phyloP scores from a whole-genome alignment of 2,329 filamentous ascomycete species.

The Arthrinium puccinioides region DNA sequence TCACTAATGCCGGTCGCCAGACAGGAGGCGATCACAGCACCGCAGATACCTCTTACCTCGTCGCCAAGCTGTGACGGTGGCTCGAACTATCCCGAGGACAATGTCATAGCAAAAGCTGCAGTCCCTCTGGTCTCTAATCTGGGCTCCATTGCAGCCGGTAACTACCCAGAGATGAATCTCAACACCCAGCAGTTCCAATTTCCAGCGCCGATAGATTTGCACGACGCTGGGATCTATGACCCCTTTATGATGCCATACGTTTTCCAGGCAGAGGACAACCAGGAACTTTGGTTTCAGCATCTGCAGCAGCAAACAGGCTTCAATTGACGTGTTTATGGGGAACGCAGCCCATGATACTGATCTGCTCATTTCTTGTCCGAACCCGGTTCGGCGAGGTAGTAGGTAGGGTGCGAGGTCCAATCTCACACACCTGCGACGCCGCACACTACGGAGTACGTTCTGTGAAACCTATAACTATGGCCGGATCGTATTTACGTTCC shows the following conservation, averaged over 20 bases:
- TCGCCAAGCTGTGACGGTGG: background rate
- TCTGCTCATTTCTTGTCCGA: too few species aligned
- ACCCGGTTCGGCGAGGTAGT: too few species aligned
- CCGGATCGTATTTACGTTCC: too few species aligned
- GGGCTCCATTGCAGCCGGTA: background rate
- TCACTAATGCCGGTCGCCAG: background rate
- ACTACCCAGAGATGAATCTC: background rate
- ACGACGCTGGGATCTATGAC: background rate
- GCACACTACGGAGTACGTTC: too few species aligned
- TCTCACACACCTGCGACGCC: too few species aligned
- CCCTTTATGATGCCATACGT: slow-evolving; percentile 1
- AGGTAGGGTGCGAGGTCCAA: too few species aligned
- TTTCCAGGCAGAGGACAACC: slow-evolving; percentile 1
- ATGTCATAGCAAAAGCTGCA: background rate
- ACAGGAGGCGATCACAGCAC: background rate
- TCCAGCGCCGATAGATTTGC: background rate
- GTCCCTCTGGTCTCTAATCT: background rate
- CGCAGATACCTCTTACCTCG: background rate
- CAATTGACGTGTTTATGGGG: slow-evolving; percentile 1
- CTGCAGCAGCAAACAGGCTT: background rate
- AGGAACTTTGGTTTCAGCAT: background rate
- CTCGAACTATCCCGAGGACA: background rate
- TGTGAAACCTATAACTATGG: too few species aligned
- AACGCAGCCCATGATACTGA: too few species aligned
- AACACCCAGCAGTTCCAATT: slow-evolving; percentile 4